These are phyloP conservation scores for Aspergillus conjunctus DNA, from an alignment of 495 filamentous ascomycete species.

Conservation along the genomic window DNA sequence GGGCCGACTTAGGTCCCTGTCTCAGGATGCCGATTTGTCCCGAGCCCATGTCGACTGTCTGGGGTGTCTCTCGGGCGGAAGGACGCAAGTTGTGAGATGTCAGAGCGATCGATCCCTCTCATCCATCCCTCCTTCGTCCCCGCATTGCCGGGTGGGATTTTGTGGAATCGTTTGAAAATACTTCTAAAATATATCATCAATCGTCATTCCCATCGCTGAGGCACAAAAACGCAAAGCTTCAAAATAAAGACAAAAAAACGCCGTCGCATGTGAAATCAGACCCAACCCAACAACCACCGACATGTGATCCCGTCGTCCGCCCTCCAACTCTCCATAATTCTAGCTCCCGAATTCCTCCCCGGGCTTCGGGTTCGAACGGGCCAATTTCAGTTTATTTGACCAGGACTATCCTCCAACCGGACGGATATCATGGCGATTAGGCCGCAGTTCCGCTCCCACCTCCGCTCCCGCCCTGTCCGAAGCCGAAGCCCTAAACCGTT, in stretches of 20 bases:
- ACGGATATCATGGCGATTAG: not conserved
- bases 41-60: constrained; percentile 2
- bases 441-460: not conserved
- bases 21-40: constrained; percentile 10
- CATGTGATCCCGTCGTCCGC: constrained; percentile 18
- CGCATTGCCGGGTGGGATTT: not conserved
- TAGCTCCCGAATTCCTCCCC: constrained; percentile 13
- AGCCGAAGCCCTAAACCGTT: constrained; percentile 36
- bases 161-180: not conserved
- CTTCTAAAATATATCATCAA: not conserved
- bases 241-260: not conserved
- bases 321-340: not conserved
- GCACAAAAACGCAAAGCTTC: not conserved
- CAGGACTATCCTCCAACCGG: not conserved
- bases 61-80: not conserved
- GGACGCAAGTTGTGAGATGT: not conserved
- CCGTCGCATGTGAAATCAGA: constrained; percentile 18
- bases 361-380: constrained; percentile 18
- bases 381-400: not conserved
- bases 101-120: not conserved
- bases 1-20: not conserved
- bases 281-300: not conserved
- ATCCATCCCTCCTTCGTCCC: not conserved
- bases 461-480: not conserved
- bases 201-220: not conserved